phyloP scores from a whole-genome alignment of 805 yeast genomes.

The Yamadazyma phyllophila region DNA sequence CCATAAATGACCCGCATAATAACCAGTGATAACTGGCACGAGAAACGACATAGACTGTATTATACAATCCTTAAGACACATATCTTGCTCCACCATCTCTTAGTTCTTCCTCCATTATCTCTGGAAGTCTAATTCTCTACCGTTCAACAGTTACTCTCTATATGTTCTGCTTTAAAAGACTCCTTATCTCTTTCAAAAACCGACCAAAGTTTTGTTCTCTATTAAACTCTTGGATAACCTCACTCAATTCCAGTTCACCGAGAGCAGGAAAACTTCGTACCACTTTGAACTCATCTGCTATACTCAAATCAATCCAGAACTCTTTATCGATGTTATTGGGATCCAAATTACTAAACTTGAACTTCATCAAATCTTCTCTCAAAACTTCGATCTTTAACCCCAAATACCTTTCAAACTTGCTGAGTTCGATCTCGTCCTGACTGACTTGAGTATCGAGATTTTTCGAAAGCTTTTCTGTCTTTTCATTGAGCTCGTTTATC shows the following conservation, averaged over 20 bases:
- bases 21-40: neutral
- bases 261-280: constrained; percentile 39
- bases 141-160: neutral
- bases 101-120: no score
- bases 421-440: constrained; percentile 50
- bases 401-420: constrained; percentile 49
- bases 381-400: constrained; percentile 57
- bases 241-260: constrained; percentile 13
- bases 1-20: neutral
- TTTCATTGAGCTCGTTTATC: constrained; percentile 13
- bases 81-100: no score
- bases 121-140: no score
- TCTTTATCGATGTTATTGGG: constrained; percentile 39
- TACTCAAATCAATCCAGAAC: constrained; percentile 45
- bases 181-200: constrained; percentile 20
- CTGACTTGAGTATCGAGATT: constrained; percentile 42
- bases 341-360: constrained; percentile 50
- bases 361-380: constrained; percentile 43
- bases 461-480: constrained; percentile 28
- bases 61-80: no score
- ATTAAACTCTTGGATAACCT: constrained; percentile 24
- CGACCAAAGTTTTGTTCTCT: constrained; percentile 25
- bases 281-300: constrained; percentile 41
- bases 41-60: neutral
- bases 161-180: constrained; percentile 4